Conservation (phyloP, 495 filamentous ascomycete genomes). For the Penicillium cinerascens region DNA sequence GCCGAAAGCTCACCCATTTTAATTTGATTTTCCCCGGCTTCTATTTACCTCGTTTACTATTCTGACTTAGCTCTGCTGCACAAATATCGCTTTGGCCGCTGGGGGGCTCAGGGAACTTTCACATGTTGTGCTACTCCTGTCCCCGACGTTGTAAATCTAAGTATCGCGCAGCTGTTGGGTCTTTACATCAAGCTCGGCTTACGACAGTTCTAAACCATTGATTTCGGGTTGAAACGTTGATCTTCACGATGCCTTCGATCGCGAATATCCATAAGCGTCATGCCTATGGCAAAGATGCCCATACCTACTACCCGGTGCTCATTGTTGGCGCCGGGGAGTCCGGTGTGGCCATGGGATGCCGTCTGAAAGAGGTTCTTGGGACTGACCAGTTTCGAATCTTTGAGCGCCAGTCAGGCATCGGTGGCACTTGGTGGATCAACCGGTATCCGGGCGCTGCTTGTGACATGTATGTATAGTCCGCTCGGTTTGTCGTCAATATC, state of each 20-base stretch:
- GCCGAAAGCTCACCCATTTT: not conserved
- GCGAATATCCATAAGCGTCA: slow-evolving; percentile 43
- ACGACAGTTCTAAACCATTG: not conserved
- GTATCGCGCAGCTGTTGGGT: not conserved
- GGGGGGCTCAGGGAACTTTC: not conserved
- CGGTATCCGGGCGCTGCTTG: slow-evolving; percentile 63
- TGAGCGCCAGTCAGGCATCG: slow-evolving; percentile 57
- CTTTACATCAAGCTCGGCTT: not conserved
- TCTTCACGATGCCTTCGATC: slow-evolving; percentile 20
- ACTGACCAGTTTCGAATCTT: slow-evolving; percentile 65
- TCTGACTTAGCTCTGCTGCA: not conserved
- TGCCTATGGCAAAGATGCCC: slow-evolving; percentile 47
- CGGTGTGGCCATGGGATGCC: slow-evolving; percentile 63
- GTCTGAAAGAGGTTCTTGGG: slow-evolving; percentile 54
- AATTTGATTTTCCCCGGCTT: not conserved
- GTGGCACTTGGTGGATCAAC: slow-evolving; percentile 69
- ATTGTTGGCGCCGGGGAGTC: slow-evolving; percentile 63
- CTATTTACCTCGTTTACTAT: not conserved
- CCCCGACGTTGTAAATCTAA: not conserved
- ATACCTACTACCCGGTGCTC: slow-evolving; percentile 53
- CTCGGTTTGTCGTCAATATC: not conserved
- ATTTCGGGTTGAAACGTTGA: not conserved
- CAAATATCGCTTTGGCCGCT: not conserved
- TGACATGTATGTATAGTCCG: slow-evolving; percentile 34
- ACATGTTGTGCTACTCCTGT: slow-evolving; percentile 1